Base-by-base conservation (phyloP, 345 rosid genomes). In the Microcos paniculata region DNA sequence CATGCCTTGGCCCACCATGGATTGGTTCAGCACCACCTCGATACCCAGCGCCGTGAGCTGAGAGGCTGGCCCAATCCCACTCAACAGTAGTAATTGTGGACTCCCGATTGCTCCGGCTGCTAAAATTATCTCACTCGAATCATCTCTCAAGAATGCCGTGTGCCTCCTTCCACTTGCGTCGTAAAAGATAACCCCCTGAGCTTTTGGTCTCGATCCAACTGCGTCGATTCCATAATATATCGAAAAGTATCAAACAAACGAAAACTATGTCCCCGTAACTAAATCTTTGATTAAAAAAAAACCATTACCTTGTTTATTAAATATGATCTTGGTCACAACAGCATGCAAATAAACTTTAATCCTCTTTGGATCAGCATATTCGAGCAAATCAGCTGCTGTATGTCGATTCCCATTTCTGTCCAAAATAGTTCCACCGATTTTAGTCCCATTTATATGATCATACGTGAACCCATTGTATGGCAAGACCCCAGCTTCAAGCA, bases 1-100 rank as follows among this genome's bases (percentile, higher is more conserved):
- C 98, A 92, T 88, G 14, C 92, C 97, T 76, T 87, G 90, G 4
- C 98, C 98, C 19, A 94, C 92, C 85, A 85, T 77, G 0, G 92
- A 91, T 31, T 90, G 92, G 43, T 94, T 86, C 61, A 85, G 31
- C 67, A 92, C 70, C 16, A 89, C 90, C 7, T 76, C 55, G 18
- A 94, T 83, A 23, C 88, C 85, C 4, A 84, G 85, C 38, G 77
- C 52, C 19, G 19, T n/a, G 19, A 92, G 94, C 33, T 87, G 88
- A 19, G 62, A 14, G 19, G 52, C 74, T 0, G 98, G 98, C 53
- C 97, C 98, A 18, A 94, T 80, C 0, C 97, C 96, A 38, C 96
- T 94, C n/a, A 94, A 69, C 97, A 94, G 86, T 71, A 94, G 61
- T 26, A 90, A 42, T 24, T 90, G 97, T 2, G 97, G 98, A 81